Base-by-base conservation (phyloP, 2,329 filamentous ascomycete genomes). In the Moelleriella libera region DNA sequence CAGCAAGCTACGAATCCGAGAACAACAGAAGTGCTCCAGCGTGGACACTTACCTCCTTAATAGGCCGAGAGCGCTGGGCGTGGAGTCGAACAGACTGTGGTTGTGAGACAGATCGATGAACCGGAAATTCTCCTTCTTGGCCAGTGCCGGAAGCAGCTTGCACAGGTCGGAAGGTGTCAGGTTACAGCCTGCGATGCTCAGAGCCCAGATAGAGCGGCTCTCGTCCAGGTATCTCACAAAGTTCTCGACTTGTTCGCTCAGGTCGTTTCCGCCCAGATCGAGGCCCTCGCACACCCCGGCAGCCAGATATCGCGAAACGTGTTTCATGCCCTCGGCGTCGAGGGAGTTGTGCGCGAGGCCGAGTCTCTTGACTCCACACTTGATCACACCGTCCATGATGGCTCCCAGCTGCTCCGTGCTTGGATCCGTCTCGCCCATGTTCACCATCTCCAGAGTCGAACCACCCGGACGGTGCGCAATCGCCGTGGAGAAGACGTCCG, bases 51-150 rank as follows among this genome's bases (percentile, higher is more conserved):
- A 92, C 67, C 85, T 86, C 56, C 92, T 76, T 48, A 97, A 71
- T 4, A 88, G 67, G 5, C 76, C 75, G 34, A 92, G 72, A 2
- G 85, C 85, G 57, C 79, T 88, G n/a, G 85, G 82, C 41, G 83
- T 72, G 4, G 72, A 71, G 46, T 80, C 76, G 60, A 94, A 95
- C 12, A 98, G 71, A 21, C 79, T 80, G 32, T 75, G 84, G 56
- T 97, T 97, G 58, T 95, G 88, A 5, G 88, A 95, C 37, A 98
- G 70, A 61, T 97, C 92, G 50, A 98, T 79, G 60, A 96, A 96
- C 21, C 85, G 81, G 59, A 96, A 83, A 52, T 83, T 78, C 2
- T 74, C 72, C 48, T 96, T 68, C 53, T 74, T 78, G 30, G 76
- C 72, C 47, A 97, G 66, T 6, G 78, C 78, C 5, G 88, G 87